Evolutionary conservation across 352 stramenopile species (phyloP).

Genomic region (Phytophthora colocasiae): DNA sequence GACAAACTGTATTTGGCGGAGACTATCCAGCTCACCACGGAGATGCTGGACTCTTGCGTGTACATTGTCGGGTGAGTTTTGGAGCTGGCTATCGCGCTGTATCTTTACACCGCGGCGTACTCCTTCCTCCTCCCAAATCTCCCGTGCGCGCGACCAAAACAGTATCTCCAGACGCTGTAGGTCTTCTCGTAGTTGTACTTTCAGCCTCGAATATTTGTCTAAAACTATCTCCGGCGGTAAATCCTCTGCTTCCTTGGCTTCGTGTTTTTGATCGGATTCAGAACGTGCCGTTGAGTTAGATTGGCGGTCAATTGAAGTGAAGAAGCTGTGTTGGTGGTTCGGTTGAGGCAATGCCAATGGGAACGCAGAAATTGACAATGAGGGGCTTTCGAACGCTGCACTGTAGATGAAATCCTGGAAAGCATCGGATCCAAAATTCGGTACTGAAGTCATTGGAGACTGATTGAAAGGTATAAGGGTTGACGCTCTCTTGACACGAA

Average conservation of each 20-base stretch:
- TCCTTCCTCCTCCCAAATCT: slow-evolving; percentile 38
- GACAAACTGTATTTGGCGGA: slow-evolving; percentile 15
- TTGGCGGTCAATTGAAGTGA: background rate
- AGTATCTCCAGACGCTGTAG: slow-evolving; percentile 38
- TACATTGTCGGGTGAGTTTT: slow-evolving; percentile 3
- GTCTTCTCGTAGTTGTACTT: slow-evolving; percentile 37
- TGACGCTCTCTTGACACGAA: slow-evolving; percentile 19
- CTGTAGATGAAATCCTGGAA: slow-evolving; percentile 40
- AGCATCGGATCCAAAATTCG: slow-evolving; percentile 5
- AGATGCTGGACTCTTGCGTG: slow-evolving; percentile 16
- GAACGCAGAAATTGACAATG: slow-evolving; percentile 22
- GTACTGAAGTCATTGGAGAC: background rate
- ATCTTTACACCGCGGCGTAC: slow-evolving; percentile 13
- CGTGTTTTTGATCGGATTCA: slow-evolving; percentile 5
- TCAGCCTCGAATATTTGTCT: slow-evolving; percentile 43
- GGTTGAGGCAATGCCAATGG: slow-evolving; percentile 20
- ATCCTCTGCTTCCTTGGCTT: slow-evolving; percentile 10
- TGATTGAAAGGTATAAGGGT: background rate
- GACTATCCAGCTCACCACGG: slow-evolving; percentile 19
- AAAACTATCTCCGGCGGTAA: slow-evolving; percentile 34
- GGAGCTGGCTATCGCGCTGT: background rate
- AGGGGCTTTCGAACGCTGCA: slow-evolving; percentile 19
- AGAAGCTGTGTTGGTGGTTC: slow-evolving; percentile 15
- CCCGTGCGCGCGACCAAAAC: slow-evolving; percentile 40
- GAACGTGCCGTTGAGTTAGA: background rate